phyloP scores from a whole-genome alignment of 768 basidiomycete genomes.

The Rubroboletus pulcherrimus region DNA sequence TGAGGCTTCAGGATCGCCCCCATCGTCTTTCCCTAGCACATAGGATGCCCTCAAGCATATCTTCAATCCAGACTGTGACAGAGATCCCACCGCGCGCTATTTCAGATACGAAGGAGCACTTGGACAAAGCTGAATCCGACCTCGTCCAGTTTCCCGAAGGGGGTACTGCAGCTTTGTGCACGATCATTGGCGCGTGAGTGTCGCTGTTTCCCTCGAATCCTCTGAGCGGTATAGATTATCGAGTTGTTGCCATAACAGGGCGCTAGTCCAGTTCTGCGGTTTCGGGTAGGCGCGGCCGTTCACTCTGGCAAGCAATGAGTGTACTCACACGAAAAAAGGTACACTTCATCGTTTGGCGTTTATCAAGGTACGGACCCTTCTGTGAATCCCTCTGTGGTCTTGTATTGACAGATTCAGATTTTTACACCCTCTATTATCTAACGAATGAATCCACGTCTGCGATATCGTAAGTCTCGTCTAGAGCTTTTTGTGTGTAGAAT shows the following conservation, averaged over 20 bases:
- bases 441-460: slow-evolving; percentile 32
- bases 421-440: slow-evolving; percentile 38
- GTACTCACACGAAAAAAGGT: slow-evolving; percentile 20
- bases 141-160: slow-evolving; percentile 27
- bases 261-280: slow-evolving; percentile 31
- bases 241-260: slow-evolving; percentile 12
- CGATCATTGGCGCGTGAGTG: slow-evolving; percentile 25
- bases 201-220: neutral
- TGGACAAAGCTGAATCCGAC: neutral
- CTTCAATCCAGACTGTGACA: neutral
- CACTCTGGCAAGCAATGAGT: neutral
- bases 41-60: slow-evolving; percentile 7
- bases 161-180: slow-evolving; percentile 27
- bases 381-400: neutral
- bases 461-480: slow-evolving; percentile 33
- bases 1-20: neutral
- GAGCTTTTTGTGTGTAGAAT: neutral
- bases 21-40: neutral
- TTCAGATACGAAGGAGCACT: slow-evolving; percentile 1
- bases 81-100: neutral
- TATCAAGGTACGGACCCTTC: slow-evolving; percentile 32
- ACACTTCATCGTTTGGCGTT: slow-evolving; percentile 37
- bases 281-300: slow-evolving; percentile 25
- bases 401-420: slow-evolving; percentile 28
- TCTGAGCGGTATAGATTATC: neutral